Evolutionary conservation across 2,329 filamentous ascomycete species (phyloP).

Genomic region (Colletotrichum incanum): DNA sequence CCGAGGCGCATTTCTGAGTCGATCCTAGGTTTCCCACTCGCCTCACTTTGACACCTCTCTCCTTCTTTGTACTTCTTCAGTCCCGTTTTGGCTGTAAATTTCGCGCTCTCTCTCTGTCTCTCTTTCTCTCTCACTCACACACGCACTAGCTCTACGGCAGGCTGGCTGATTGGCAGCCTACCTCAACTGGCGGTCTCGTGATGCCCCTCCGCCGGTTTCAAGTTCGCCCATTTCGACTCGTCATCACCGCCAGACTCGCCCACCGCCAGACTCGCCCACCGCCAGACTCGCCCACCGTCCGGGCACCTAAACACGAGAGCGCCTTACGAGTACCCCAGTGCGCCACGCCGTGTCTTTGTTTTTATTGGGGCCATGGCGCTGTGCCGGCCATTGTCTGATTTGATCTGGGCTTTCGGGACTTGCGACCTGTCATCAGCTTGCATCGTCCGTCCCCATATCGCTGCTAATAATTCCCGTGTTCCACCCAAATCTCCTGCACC

Average conservation of each 20-base stretch:
- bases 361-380: conserved; percentile 18
- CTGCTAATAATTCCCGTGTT: conserved; percentile 16
- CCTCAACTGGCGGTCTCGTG: conserved; percentile 26
- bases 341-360: conserved; percentile 30
- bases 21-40: conserved; percentile 10
- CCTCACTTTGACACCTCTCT: conserved; percentile 18
- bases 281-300: conserved; percentile 7
- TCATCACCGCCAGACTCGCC: conserved; percentile 21
- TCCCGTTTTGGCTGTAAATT: neutral
- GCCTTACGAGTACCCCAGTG: conserved; percentile 12
- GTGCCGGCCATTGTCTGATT: conserved; percentile 24
- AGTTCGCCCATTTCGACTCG: conserved; percentile 6
- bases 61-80: neutral
- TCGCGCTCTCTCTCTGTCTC: neutral
- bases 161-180: conserved; percentile 7
- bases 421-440: conserved; percentile 15
- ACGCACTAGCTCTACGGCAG: too few species aligned
- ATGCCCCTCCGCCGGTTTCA: conserved; percentile 1
- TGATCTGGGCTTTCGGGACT: conserved; percentile 10
- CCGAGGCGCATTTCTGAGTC: conserved; percentile 18
- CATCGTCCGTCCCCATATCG: neutral
- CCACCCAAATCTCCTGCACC: conserved; percentile 34
- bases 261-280: conserved; percentile 25
- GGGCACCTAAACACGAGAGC: conserved; percentile 6
- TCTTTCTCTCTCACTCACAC: too few species aligned